Conservation (phyloP, 805 yeast genomes). For the Zygosaccharomyces kombuchaensis region DNA sequence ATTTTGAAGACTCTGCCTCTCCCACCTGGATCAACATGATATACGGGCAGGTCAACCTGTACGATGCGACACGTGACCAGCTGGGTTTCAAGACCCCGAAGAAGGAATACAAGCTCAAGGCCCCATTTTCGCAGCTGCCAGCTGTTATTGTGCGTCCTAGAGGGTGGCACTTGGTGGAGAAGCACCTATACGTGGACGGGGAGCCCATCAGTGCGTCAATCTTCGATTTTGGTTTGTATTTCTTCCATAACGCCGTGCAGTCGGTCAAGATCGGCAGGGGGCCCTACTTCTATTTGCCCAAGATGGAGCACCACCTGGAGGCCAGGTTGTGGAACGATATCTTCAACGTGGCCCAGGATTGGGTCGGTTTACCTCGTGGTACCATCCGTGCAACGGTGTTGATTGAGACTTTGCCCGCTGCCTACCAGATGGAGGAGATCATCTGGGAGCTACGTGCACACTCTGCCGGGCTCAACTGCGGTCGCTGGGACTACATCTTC, state of each 20-base stretch:
- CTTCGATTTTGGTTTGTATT: constrained; percentile 74
- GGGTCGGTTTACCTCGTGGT: constrained; percentile 63
- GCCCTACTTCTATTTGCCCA: constrained; percentile 78
- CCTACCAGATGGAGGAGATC: constrained; percentile 83
- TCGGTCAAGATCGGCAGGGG: constrained; percentile 63
- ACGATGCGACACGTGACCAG: constrained; percentile 69
- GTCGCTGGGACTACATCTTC: constrained; percentile 87
- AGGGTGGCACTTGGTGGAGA: constrained; percentile 82
- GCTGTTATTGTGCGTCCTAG: constrained; percentile 81
- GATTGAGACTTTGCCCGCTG: constrained; percentile 81
- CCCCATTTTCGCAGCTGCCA: constrained; percentile 45
- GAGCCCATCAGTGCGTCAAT: constrained; percentile 76
- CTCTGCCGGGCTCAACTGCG: constrained; percentile 79
- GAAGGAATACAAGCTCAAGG: constrained; percentile 49
- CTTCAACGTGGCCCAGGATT: constrained; percentile 72
- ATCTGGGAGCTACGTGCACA: constrained; percentile 72
- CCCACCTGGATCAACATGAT: constrained; percentile 80
- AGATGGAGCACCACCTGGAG: constrained; percentile 82
- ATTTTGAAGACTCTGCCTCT: constrained; percentile 78
- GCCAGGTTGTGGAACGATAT: constrained; percentile 82
- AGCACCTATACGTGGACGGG: constrained; percentile 65
- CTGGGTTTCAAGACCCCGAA: constrained; percentile 45
- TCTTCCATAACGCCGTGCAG: constrained; percentile 68
- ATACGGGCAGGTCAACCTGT: constrained; percentile 76
- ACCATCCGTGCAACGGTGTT: constrained; percentile 76